These are phyloP conservation scores for Suillus sp. DNA, from an alignment of 768 basidiomycete genomes.

Conservation along the genomic window DNA sequence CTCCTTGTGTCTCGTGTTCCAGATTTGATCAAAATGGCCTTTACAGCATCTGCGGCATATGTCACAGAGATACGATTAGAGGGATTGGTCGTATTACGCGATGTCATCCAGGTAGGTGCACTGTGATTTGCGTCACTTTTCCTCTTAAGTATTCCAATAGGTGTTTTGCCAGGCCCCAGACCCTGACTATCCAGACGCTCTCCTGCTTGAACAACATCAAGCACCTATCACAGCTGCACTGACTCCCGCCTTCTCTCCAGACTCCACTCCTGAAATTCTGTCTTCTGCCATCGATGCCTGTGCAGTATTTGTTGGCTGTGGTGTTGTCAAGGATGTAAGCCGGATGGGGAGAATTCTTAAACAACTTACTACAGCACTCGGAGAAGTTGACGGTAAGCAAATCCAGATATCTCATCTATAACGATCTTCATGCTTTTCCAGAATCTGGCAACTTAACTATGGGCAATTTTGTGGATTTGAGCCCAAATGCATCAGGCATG, in stretches of 20 bases:
- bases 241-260: slow-evolving; percentile 93
- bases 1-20: slow-evolving; percentile 84
- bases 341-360: slow-evolving; percentile 96
- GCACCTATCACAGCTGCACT: slow-evolving; percentile 97
- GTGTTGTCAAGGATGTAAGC: slow-evolving; percentile 85
- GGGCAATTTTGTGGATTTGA: slow-evolving; percentile 83
- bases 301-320: slow-evolving; percentile 93
- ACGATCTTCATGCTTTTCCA: slow-evolving; percentile 33
- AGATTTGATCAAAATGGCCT: slow-evolving; percentile 97
- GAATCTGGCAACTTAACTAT: slow-evolving; percentile 83
- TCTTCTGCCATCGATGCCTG: slow-evolving; percentile 92
- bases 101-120: slow-evolving; percentile 83
- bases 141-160: slow-evolving; percentile 42
- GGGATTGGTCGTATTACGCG: slow-evolving; percentile 84
- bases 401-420: slow-evolving; percentile 7
- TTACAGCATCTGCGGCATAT: slow-evolving; percentile 95
- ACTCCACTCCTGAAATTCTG: slow-evolving; percentile 93
- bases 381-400: slow-evolving; percentile 80
- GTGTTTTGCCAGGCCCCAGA: slow-evolving; percentile 86
- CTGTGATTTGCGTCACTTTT: neutral
- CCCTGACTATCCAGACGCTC: slow-evolving; percentile 87
- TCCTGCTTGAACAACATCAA: slow-evolving; percentile 95
- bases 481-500: slow-evolving; percentile 95
- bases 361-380: slow-evolving; percentile 81
- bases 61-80: slow-evolving; percentile 94